These are phyloP conservation scores for Carex sylvatica DNA, from an alignment of 202 grass and related monocot genomes.

Conservation along the genomic window DNA sequence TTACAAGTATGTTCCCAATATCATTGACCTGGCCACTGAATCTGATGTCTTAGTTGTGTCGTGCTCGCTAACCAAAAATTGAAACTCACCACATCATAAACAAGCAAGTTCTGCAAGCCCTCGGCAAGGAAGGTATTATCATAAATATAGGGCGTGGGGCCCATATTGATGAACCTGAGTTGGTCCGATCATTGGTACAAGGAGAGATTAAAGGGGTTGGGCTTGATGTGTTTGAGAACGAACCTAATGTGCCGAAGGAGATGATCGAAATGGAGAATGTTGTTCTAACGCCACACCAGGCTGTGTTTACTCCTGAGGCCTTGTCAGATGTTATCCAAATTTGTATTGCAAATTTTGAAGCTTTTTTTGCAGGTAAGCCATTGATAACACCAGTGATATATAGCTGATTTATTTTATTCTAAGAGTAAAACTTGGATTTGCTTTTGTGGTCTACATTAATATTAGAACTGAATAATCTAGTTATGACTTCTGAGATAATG, in stretches of 20 bases:
- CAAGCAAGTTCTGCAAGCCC: conserved; percentile 36
- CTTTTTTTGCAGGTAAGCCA: conserved; percentile 48
- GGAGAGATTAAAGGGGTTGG: conserved; percentile 44
- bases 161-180: conserved; percentile 44
- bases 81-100: conserved; percentile 46
- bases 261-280: conserved; percentile 47
- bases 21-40: conserved; percentile 28
- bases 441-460: not conserved
- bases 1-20: conserved; percentile 32
- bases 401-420: not conserved
- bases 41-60: conserved; percentile 43
- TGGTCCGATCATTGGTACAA: conserved; percentile 38
- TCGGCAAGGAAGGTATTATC: conserved; percentile 44
- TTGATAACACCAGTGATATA: conserved; percentile 26
- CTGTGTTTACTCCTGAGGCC: conserved; percentile 33
- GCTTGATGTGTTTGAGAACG: conserved; percentile 59
- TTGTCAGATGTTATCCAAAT: conserved; percentile 9
- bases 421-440: not conserved
- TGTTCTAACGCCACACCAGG: conserved; percentile 44
- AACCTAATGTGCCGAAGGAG: conserved; percentile 44
- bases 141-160: conserved; percentile 59
- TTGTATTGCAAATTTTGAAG: conserved; percentile 43
- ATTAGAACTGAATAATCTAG: not conserved
- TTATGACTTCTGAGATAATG: not conserved
- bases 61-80: conserved; percentile 49